Percentiles rank a stretch among this genome's conserved stretches.
Evolutionary conservation across 2,329 filamentous ascomycete genomes (phyloP).

Genomic region (Colletotrichum spinosum): DNA sequence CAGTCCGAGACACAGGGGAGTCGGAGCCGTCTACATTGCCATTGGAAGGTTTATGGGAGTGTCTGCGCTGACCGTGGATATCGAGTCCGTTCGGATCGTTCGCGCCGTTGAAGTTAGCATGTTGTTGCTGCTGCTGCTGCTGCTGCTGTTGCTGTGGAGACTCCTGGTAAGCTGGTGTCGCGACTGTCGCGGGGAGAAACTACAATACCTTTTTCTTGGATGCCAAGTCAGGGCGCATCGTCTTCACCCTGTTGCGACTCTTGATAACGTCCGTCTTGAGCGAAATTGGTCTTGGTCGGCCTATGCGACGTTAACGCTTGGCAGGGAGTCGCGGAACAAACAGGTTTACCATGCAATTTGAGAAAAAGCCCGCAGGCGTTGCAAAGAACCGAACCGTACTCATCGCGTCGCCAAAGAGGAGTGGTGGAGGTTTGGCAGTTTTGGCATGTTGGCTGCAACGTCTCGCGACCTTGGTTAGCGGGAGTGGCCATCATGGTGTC

Average conservation of each 20-base stretch:
- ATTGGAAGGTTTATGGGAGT: slow-evolving; percentile 78
- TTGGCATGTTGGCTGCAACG: slow-evolving; percentile 91
- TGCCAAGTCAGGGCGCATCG: slow-evolving; percentile 78
- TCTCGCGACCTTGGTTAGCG: slow-evolving; percentile 67
- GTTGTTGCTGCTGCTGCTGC: slow-evolving; percentile 49
- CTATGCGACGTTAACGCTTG: not conserved
- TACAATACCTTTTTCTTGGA: slow-evolving; percentile 81
- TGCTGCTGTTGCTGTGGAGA: slow-evolving; percentile 39
- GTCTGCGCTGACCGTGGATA: slow-evolving; percentile 67
- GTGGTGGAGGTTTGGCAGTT: slow-evolving; percentile 97
- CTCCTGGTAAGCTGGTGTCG: slow-evolving; percentile 28
- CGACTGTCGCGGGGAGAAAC: too few relatives aligned
- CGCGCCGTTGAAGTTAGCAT: slow-evolving; percentile 52
- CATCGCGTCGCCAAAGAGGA: slow-evolving; percentile 96
- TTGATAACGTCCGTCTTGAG: slow-evolving; percentile 99
- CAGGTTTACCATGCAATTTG: slow-evolving; percentile 81
- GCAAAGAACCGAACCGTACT: slow-evolving; percentile 94
- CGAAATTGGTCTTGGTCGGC: slow-evolving; percentile 88
- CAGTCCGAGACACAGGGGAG: slow-evolving; percentile 83
- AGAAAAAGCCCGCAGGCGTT: slow-evolving; percentile 98
- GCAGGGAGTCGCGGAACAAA: not conserved
- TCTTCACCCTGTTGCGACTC: slow-evolving; percentile 98
- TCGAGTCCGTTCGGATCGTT: slow-evolving; percentile 70
- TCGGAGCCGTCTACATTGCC: slow-evolving; percentile 80
- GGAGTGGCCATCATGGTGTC: slow-evolving; percentile 63